Conservation (phyloP, 208 protist genomes). For the Kentomonas sorsogonicus region DNA sequence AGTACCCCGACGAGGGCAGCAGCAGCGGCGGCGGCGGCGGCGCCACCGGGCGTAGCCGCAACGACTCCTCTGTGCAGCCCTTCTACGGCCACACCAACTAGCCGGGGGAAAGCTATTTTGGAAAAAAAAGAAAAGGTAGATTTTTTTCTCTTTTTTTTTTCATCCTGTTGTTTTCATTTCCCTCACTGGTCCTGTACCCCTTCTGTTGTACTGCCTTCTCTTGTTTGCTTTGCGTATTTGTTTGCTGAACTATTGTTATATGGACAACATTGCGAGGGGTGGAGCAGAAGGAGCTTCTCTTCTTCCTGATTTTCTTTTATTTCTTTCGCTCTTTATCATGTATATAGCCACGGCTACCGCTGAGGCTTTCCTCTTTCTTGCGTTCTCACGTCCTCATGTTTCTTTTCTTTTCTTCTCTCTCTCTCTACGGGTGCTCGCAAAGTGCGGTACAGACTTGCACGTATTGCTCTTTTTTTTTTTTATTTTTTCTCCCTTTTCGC, state of each 20-base stretch:
- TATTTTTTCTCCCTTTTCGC: constrained; percentile 1
- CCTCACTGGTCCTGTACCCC: no score
- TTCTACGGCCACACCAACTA: no score
- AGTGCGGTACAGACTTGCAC: neutral
- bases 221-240: no score
- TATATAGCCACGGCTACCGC: no score
- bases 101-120: no score
- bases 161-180: constrained; percentile 1
- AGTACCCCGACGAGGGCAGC: constrained; percentile 4
- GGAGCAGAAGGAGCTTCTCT: no score
- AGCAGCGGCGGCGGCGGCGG: neutral
- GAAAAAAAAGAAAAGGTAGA: neutral
- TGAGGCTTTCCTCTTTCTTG: no score
- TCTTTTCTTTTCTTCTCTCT: constrained; percentile 7
- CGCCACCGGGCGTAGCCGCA: neutral
- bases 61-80: neutral
- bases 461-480: constrained; percentile 1
- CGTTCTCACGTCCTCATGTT: neutral
- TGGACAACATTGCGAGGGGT: no score
- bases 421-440: neutral
- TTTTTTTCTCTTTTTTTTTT: constrained; percentile 14
- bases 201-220: no score
- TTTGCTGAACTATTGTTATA: no score
- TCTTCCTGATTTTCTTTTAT: no score
- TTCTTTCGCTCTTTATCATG: no score